A percentile compares a stretch with the other conserved stretches of the same genome.
Conservation (phyloP, 495 filamentous ascomycete species). For the Neurospora sp. region DNA sequence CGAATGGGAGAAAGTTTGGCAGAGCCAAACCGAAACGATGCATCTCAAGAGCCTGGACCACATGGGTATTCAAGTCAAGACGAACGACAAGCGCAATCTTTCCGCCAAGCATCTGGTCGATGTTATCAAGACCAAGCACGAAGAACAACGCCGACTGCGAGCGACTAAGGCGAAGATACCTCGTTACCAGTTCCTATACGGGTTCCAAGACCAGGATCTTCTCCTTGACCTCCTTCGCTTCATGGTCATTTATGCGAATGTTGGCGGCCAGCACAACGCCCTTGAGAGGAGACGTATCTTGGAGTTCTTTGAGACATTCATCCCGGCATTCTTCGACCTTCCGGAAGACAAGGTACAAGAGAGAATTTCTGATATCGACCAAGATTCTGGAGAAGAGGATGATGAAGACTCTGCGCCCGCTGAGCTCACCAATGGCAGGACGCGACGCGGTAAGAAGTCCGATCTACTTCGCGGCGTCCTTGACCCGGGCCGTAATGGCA, state of each 20-base stretch:
- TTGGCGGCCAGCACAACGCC: conserved; percentile 52
- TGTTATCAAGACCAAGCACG: conserved; percentile 76
- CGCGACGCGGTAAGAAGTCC: conserved; percentile 60
- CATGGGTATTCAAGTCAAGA: conserved; percentile 77
- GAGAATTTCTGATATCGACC: conserved; percentile 61
- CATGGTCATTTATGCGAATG: conserved; percentile 64
- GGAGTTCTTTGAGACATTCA: conserved; percentile 79
- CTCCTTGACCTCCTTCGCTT: conserved; percentile 72
- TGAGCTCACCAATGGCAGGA: conserved; percentile 48
- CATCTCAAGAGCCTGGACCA: conserved; percentile 96
- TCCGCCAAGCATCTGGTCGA: conserved; percentile 75
- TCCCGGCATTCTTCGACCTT: conserved; percentile 81
- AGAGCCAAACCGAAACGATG: conserved; percentile 78
- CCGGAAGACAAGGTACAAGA: conserved; percentile 64
- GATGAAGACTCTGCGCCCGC: conserved; percentile 48
- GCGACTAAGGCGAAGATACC: conserved; percentile 48
- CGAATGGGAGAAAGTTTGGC: conserved; percentile 99
- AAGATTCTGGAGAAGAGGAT: conserved; percentile 57
- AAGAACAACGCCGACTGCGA: conserved; percentile 64
- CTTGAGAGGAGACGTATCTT: conserved; percentile 66
- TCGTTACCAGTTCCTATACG: conserved; percentile 62
- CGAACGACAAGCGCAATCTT: conserved; percentile 79
- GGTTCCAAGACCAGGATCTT: conserved; percentile 66
- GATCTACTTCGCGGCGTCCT: conserved; percentile 81
- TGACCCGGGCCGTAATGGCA: conserved; percentile 61